phyloP scores from a whole-genome alignment of 129 eudicot species.

The Tagetes patula region DNA sequence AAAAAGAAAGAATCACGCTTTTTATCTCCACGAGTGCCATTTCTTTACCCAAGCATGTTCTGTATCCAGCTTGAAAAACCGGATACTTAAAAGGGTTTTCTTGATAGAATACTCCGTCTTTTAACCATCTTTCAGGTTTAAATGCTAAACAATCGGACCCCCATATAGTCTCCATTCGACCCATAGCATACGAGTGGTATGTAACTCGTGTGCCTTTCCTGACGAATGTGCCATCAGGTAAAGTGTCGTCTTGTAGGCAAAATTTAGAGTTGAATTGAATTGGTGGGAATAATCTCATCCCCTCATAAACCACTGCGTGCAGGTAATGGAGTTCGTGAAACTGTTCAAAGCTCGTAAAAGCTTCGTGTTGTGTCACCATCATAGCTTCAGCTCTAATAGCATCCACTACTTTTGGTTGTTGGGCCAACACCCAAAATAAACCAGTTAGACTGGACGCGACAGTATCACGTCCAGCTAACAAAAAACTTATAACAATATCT shows the following conservation, averaged over 20 bases:
- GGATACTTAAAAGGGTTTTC: constrained; percentile 66
- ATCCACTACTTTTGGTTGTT: constrained; percentile 50
- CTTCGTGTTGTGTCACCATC: constrained; percentile 32
- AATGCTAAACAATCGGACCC: constrained; percentile 71
- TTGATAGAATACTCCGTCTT: constrained; percentile 55
- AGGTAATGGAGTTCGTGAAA: constrained; percentile 57
- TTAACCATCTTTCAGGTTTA: constrained; percentile 87
- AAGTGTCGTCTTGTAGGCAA: constrained; percentile 53
- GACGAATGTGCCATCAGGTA: constrained; percentile 63
- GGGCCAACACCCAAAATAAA: constrained; percentile 54
- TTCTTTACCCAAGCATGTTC: constrained; percentile 84
- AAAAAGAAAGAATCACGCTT: constrained; percentile 49
- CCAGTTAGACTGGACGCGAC: constrained; percentile 77
- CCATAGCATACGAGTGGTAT: constrained; percentile 91
- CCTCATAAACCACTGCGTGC: constrained; percentile 68
- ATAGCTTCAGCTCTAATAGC: constrained; percentile 54
- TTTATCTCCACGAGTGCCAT: constrained; percentile 65
- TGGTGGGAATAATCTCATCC: constrained; percentile 83
- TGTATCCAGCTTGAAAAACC: constrained; percentile 70
- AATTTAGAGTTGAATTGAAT: constrained; percentile 88
- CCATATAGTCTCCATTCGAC: constrained; percentile 90
- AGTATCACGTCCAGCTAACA: constrained; percentile 85
- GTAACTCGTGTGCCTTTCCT: constrained; percentile 77
- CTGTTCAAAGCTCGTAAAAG: constrained; percentile 39
- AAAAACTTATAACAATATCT: constrained; percentile 70